Conservation (phyloP, 495 filamentous ascomycete species). For the Achaetomiella virescens region DNA sequence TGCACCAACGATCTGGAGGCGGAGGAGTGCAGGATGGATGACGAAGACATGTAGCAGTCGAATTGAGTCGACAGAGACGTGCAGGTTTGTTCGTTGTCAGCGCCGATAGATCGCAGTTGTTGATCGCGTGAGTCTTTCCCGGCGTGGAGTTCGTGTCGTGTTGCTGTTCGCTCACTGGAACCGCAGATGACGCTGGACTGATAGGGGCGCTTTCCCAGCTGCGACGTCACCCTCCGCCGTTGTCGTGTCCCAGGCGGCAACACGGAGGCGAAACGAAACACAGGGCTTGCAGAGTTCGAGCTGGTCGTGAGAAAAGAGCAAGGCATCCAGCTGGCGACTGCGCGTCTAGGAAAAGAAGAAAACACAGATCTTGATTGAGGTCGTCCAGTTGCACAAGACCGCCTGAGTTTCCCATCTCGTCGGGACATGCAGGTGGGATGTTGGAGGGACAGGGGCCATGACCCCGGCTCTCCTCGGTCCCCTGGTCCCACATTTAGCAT, state of each 20-base stretch:
- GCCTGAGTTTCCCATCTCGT: constrained; percentile 8
- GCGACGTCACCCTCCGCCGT: constrained; percentile 9
- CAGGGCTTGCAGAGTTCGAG: background rate
- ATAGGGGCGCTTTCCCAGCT: background rate
- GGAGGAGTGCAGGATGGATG: constrained; percentile 11
- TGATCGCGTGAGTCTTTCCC: constrained; percentile 30
- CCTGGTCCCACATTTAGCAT: background rate
- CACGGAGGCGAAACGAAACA: background rate
- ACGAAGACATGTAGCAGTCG: constrained; percentile 28
- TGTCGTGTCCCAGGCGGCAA: background rate
- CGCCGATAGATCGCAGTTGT: constrained; percentile 3
- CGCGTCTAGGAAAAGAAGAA: background rate
- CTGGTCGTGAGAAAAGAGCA: background rate
- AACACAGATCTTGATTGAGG: background rate
- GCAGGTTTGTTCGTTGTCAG: background rate
- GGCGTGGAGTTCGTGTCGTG: constrained; percentile 14
- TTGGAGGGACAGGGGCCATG: constrained; percentile 9
- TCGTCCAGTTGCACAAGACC: background rate
- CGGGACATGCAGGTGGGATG: constrained; percentile 17
- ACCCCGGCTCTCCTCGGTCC: background rate
- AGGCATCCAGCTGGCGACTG: background rate
- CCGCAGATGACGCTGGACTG: background rate
- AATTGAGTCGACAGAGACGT: constrained; percentile 11
- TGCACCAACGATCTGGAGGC: constrained; percentile 2
- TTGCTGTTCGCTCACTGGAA: no score